Evolutionary conservation across 306 rosid genomes (phyloP), one percentile per base, ranked within the genome.

Genomic region (Malus fusca): DNA sequence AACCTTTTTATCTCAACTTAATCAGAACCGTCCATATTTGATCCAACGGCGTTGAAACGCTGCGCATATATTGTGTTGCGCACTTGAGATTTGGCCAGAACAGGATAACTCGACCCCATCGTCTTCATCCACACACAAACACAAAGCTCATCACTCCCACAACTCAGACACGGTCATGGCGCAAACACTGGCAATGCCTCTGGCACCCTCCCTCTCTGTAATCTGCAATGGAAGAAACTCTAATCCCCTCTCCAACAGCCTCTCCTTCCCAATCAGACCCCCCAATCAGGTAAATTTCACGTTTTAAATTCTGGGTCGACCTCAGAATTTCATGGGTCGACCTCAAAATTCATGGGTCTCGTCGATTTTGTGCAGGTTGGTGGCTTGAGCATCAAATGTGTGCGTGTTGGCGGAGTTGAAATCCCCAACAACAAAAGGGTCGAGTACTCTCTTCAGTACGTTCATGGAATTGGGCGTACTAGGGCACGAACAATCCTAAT

Each of bases 361-460:
- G 15, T 75, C 26, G 26, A 12, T 68, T 76, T 33, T 68, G 4
- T 26, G 17, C 75, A 85, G 90, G 79, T 80, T 66, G 82, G 80
- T 4, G 89, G 90, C 8, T 75, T 92, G 46, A 91, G 76, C 80
- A 90, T 95, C 82, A 76, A 68, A 77, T 88, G 96, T 52, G 93
- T 68, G 48, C 93, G 97, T 84, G 92, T 95, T 51, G 99, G 99
- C 1, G 93, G 93, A 44, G 97, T 95, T 18, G 97, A 92, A 86
- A 84, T 95, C 79, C 97, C 97, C 6, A 95, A 85, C 92, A 92
- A 84, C 88, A 95, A 92, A 84, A 67, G 97, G 78, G 83, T 95
- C 22, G 93, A 88, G 80, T 92, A 19, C 67, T 95, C 99, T 19
- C 90, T 95, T 15, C 99, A 89, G 84, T 92, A 95, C 72, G 84